Base-by-base conservation (phyloP, 1,284 basidiomycete genomes). In the Malassezia brasiliensis region DNA sequence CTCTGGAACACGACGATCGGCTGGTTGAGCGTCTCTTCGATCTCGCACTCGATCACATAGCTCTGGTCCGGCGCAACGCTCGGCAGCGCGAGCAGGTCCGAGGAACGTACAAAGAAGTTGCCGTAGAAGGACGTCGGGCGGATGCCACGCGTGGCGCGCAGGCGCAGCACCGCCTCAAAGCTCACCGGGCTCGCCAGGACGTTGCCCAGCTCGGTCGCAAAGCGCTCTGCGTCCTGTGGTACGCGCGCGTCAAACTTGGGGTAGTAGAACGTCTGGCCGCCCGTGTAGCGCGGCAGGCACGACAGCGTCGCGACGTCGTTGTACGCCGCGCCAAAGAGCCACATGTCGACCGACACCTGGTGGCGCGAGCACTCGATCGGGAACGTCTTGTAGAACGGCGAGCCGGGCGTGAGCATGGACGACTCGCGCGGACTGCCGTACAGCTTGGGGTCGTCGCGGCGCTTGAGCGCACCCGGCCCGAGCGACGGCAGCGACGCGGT, bases 261-360 rank as follows among this genome's bases (percentile, higher is more conserved):
- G 77, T 98, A 98, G 77, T 93, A 94, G 79, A 90, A 98, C 0
- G 93, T 96, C 76, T 96, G 88, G 39, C 94, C 94, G 56, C 91
- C 89, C 14, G 94, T 98, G 77, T 99, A 98, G 69, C 93, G 87
- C 12, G 94, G 94, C 31, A 99, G 80, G 69, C 85, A 93, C 10
- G 87, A 84, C 34, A 94, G 80, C 56, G 86, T 91, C 1, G 94
- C 90, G 37, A 98, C 88, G 76, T 99, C 94, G 63, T 93, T 91
- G 76, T 98, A 99, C 25, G 81, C 80, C 14, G 88, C 81, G 59
- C 87, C 87, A 78, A 96, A 96, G 51, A 98, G 80, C 85, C 96
- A 98, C 93, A 99, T 96, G 76, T 98, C 93, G 52, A 99, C 91
- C 0, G 91, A 91, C 36, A 99, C 87, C 76, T 98, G 94, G 9